Percentiles rank a stretch among this genome's conserved stretches.
phyloP scores from a whole-genome alignment of 75 land plant genomes.

The Cupressus sempervirens region DNA sequence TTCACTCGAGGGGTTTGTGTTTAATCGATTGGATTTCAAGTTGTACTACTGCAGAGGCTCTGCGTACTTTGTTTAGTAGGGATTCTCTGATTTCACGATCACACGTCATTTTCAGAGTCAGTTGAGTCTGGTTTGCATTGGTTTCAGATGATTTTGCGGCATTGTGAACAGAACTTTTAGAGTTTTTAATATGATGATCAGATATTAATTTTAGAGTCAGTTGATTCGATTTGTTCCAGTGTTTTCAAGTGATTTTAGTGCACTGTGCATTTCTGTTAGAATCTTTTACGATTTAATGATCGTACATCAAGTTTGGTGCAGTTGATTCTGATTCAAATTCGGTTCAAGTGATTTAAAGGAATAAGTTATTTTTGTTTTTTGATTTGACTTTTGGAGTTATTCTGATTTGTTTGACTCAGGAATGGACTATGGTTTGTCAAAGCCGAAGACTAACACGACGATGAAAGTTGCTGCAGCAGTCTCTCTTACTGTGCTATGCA shows the following conservation, averaged over 20 bases:
- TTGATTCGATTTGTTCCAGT: background rate
- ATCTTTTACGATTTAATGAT: background rate
- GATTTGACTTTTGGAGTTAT: background rate
- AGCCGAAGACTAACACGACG: slow-evolving; percentile 29
- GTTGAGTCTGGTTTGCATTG: background rate
- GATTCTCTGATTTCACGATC: background rate
- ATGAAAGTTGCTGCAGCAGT: slow-evolving; percentile 31
- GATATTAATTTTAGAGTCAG: background rate
- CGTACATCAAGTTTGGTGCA: background rate
- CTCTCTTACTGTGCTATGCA: slow-evolving; percentile 39
- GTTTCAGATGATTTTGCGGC: background rate
- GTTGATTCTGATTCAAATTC: background rate
- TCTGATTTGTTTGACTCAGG: slow-evolving; percentile 20
- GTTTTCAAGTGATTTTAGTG: background rate
- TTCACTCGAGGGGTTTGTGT: background rate
- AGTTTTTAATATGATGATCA: no score
- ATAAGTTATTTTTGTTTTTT: background rate
- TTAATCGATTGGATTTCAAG: background rate
- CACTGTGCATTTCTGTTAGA: background rate
- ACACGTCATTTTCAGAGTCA: background rate
- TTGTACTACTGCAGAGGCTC: background rate
- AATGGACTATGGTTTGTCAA: slow-evolving; percentile 36
- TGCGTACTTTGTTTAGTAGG: background rate
- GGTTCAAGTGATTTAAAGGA: background rate
- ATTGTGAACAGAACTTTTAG: background rate